phyloP scores from a whole-genome alignment of 257 asterid genomes.

The Osmanthus fragrans region DNA sequence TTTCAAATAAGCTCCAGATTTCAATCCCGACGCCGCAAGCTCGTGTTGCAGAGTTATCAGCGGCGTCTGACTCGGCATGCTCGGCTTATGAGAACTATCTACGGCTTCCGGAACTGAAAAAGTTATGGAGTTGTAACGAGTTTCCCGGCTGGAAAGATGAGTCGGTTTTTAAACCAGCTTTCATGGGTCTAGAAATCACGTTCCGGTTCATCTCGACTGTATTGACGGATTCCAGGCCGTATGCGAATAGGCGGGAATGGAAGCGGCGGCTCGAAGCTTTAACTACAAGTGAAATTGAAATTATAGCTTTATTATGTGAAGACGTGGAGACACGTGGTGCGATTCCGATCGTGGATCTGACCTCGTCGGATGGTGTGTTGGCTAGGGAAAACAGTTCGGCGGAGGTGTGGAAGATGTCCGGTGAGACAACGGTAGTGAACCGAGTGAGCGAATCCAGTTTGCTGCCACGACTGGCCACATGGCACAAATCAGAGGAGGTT shows the following conservation, averaged over 20 bases:
- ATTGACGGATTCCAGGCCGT: conserved; percentile 68
- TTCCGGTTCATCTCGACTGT: conserved; percentile 78
- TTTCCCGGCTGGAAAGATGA: conserved; percentile 77
- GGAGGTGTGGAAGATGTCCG: conserved; percentile 84
- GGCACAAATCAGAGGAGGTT: conserved; percentile 64
- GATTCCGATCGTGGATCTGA: conserved; percentile 65
- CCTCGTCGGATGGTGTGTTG: conserved; percentile 42
- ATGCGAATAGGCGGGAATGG: conserved; percentile 76
- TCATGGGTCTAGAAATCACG: conserved; percentile 66
- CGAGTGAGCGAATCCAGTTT: conserved; percentile 74
- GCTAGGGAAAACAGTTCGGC: conserved; percentile 64
- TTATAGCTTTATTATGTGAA: conserved; percentile 62
- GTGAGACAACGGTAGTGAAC: conserved; percentile 65
- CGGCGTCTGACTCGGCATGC: conserved; percentile 78
- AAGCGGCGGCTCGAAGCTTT: conserved; percentile 64
- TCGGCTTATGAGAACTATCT: conserved; percentile 72
- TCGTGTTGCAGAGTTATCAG: conserved; percentile 44
- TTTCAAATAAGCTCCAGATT: conserved; percentile 63
- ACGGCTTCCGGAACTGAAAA: conserved; percentile 70
- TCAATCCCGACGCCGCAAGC: conserved; percentile 56
- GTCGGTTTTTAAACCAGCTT: conserved; percentile 63
- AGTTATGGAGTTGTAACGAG: conserved; percentile 53
- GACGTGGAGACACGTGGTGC: conserved; percentile 56
- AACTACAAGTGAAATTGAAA: conserved; percentile 58
- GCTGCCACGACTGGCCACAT: conserved; percentile 66